These are phyloP conservation scores for Amborella trichopoda DNA, from an alignment of 164 flowering plant species.

Conservation along the genomic window DNA sequence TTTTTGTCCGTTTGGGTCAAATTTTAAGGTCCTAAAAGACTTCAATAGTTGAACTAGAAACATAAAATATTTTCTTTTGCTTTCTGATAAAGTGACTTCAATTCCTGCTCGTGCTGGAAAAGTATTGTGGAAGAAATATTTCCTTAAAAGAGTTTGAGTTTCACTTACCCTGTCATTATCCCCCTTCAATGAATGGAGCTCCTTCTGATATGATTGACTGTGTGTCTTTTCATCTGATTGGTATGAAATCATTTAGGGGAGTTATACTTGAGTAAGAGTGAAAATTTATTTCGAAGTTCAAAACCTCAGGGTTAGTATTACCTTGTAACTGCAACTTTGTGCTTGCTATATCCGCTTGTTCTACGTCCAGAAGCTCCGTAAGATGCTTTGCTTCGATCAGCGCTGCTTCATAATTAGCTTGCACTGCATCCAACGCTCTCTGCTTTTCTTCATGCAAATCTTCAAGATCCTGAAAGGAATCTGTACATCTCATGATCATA, in stretches of 20 bases:
- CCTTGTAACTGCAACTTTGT: constrained; percentile 44
- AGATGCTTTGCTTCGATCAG: constrained; percentile 32
- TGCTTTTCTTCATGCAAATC: constrained; percentile 56
- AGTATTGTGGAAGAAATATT: too few relatives aligned
- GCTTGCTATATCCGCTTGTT: constrained; percentile 29
- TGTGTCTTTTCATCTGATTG: constrained; percentile 63
- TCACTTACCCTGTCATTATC: constrained; percentile 57
- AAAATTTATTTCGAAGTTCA: too few relatives aligned
- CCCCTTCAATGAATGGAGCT: constrained; percentile 33
- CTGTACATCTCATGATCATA: constrained; percentile 26
- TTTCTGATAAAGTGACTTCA: too few relatives aligned
- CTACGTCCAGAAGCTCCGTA: constrained; percentile 46
- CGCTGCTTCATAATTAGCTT: constrained; percentile 32
- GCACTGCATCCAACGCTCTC: constrained; percentile 32
- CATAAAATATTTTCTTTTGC: too few relatives aligned
- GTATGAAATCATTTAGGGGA: too few relatives aligned
- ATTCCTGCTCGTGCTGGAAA: too few relatives aligned
- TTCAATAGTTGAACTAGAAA: too few relatives aligned
- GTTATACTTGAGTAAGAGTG: too few relatives aligned
- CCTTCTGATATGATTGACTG: constrained; percentile 43
- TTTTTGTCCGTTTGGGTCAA: too few relatives aligned
- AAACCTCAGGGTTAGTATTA: too few relatives aligned
- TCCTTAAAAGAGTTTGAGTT: too few relatives aligned
- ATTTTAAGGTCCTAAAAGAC: too few relatives aligned
- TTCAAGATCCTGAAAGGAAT: constrained; percentile 69